Base-by-base conservation (phyloP, 1,284 basidiomycete species). In the Tilletia horrida region DNA sequence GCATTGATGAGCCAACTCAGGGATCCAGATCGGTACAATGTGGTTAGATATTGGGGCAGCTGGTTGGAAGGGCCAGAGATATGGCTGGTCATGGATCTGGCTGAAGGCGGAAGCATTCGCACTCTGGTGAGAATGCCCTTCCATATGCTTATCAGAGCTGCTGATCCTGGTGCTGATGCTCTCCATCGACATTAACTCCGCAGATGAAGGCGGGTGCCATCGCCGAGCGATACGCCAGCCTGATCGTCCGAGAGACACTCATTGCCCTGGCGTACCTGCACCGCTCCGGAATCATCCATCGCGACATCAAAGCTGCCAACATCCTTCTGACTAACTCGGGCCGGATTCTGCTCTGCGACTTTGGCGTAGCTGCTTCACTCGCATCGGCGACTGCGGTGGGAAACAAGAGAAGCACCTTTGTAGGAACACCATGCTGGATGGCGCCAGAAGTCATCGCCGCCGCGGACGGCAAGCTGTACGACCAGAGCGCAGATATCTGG, bases 81-180 rank as follows among this genome's bases (percentile, higher is more conserved):
- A 4, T 99, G 96, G 93, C 98, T 98, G 74, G 92, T 91, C 47
- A 98, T 99, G 96, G 96, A 99, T 83, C 90, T 90, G 79, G 96
- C 96, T 6, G 89, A 93, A 72, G 96, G 95, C 2, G 96, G 96
- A 9, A 96, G 92, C 78, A 92, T 97, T 11, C 86, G 92, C 61
- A 93, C 93, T 0, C 85, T 98, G 73, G 86, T 87, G 73, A 78
- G 85, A 14, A 11, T 35, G 16, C 42, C 23, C n/a, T 27, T 45
- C 25, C 61, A 73, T 63, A 90, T 90, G 88, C 88, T 88, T 76
- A 87, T n/a, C 43, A 27, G 25, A 62, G 35, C 35, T 40, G 35
- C 35, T 40, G 6, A 40, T 40, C 35, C 11, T 11, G 35, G 11
- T 40, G 11, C 35, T 40, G 35, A 40, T 40, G 35, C 35, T 11